These are phyloP conservation scores for Globisporangium echinulatum DNA, from an alignment of 352 stramenopile genomes.

Conservation along the genomic window DNA sequence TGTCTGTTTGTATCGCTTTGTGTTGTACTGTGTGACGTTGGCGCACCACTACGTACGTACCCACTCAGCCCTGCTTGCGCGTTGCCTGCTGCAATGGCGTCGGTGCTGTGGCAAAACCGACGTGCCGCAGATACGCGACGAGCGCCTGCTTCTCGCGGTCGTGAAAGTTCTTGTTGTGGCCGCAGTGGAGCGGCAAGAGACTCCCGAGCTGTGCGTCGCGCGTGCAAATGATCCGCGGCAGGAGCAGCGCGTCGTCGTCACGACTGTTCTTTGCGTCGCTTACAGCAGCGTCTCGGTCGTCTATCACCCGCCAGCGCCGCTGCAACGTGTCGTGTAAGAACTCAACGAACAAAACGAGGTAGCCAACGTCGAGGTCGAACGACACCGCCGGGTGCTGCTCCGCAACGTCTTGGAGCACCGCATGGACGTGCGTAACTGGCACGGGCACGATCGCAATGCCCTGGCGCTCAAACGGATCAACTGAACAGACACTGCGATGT, in stretches of 20 bases:
- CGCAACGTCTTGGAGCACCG: conserved; percentile 38
- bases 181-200: conserved; percentile 71
- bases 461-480: conserved; percentile 64
- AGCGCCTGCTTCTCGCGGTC: conserved; percentile 67
- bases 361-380: conserved; percentile 72
- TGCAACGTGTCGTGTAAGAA: conserved; percentile 67
- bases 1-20: no score
- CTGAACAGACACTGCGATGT: conserved; percentile 25
- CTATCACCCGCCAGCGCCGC: conserved; percentile 40
- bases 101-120: conserved; percentile 21
- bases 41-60: no score
- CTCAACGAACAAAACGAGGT: conserved; percentile 67
- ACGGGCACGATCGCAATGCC: conserved; percentile 63
- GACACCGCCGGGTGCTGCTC: conserved; percentile 56
- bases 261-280: background rate
- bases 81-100: background rate
- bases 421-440: conserved; percentile 46
- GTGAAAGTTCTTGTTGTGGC: conserved; percentile 82
- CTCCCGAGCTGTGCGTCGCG: conserved; percentile 33
- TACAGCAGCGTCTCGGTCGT: conserved; percentile 15
- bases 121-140: conserved; percentile 44
- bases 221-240: conserved; percentile 28
- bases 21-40: no score
- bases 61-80: no score
- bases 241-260: conserved; percentile 4